phyloP scores from a whole-genome alignment of 2,329 filamentous ascomycete genomes.

The Cladosporium sphaerospermum region DNA sequence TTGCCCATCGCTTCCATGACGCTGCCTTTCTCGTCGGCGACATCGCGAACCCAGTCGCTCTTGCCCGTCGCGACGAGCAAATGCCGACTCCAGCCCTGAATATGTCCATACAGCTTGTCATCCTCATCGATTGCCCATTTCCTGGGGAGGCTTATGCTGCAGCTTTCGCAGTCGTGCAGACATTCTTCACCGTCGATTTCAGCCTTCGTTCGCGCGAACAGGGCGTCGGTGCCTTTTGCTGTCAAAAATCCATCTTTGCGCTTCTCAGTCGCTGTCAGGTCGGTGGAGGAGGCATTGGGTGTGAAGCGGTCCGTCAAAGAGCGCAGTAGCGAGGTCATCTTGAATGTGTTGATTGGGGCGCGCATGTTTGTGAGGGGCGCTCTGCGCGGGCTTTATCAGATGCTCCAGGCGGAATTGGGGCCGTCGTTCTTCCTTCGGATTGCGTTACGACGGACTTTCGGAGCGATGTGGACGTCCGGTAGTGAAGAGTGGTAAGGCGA shows the following conservation, averaged over 20 bases:
- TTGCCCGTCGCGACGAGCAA: slow-evolving; percentile 91
- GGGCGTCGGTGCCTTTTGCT: slow-evolving; percentile 40
- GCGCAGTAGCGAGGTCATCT: slow-evolving; percentile 23
- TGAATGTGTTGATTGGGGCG: slow-evolving; percentile 10
- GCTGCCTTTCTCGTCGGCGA: slow-evolving; percentile 71
- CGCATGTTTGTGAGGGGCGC: slow-evolving; percentile 8
- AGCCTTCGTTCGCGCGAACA: slow-evolving; percentile 73
- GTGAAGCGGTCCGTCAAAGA: slow-evolving; percentile 21
- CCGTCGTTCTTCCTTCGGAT: background rate
- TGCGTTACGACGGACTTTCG: too few relatives aligned
- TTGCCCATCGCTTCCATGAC: slow-evolving; percentile 50
- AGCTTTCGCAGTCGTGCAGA: slow-evolving; percentile 76
- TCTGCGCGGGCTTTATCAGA: slow-evolving; percentile 5
- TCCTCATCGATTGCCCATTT: slow-evolving; percentile 65
- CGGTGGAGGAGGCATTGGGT: slow-evolving; percentile 19
- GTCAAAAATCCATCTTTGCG: slow-evolving; percentile 40
- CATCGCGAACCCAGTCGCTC: slow-evolving; percentile 86
- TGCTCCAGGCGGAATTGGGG: slow-evolving; percentile 1
- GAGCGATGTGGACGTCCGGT: too few relatives aligned
- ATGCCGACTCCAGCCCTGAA: slow-evolving; percentile 86
- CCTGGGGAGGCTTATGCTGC: slow-evolving; percentile 72
- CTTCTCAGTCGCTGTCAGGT: slow-evolving; percentile 21
- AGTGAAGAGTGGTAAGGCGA: too few relatives aligned
- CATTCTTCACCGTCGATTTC: slow-evolving; percentile 82
- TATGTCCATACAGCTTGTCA: slow-evolving; percentile 75